These are phyloP conservation scores for Myotisia sp. DNA, from an alignment of 2,329 filamentous ascomycete genomes.

Conservation along the genomic window DNA sequence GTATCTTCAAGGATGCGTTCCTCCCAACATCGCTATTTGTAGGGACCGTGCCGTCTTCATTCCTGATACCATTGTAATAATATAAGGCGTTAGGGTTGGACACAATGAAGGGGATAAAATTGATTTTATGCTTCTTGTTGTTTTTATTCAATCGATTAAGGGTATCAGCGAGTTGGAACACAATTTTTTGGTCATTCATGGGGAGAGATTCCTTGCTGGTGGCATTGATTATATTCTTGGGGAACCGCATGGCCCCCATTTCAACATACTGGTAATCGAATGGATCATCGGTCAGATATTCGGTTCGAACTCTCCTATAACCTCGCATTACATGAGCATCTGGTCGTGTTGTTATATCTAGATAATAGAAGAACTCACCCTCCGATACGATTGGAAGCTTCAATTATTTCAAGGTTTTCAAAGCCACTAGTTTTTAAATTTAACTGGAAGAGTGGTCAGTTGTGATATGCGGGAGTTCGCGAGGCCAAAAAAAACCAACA, in stretches of 20 bases:
- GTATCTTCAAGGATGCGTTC: constrained; percentile 12
- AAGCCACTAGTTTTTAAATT: constrained; percentile 17
- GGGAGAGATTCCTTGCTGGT: constrained; percentile 12
- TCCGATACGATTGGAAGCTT: constrained; percentile 29
- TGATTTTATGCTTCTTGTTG: constrained; percentile 13
- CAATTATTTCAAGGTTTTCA: constrained; percentile 32
- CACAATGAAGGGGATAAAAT: constrained; percentile 19
- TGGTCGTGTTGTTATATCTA: not conserved
- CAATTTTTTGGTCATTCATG: constrained; percentile 16
- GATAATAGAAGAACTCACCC: constrained; percentile 10
- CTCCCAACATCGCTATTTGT: constrained; percentile 14
- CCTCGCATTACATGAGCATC: not conserved
- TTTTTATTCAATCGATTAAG: constrained; percentile 17
- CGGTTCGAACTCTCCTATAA: constrained; percentile 27
- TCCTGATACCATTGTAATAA: constrained; percentile 11
- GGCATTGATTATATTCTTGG: constrained; percentile 14
- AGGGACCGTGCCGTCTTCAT: constrained; percentile 16
- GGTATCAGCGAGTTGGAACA: constrained; percentile 15
- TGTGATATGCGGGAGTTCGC: too few species aligned
- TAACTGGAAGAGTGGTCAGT: too few species aligned
- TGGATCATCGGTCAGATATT: constrained; percentile 22
- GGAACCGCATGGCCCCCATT: constrained; percentile 20
- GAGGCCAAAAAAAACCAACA: constrained; percentile 11
- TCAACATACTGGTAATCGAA: constrained; percentile 15
- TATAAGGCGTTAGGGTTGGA: constrained; percentile 20